Conservation (phyloP, 1,139 yeast species). For the Yamadazyma siamensis region DNA sequence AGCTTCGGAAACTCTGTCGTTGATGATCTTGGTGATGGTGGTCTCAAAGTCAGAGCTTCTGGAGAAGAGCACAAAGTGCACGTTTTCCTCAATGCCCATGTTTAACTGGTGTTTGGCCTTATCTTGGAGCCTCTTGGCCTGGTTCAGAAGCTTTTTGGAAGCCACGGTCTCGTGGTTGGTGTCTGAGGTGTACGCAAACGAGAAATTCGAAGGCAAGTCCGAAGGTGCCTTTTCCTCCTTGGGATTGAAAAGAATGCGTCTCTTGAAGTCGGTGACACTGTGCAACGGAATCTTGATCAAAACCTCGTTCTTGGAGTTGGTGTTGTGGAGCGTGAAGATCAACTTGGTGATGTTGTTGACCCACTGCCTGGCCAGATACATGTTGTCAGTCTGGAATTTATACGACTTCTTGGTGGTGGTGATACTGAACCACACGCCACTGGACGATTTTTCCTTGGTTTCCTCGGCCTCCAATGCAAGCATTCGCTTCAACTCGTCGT, state of each 20-base stretch:
- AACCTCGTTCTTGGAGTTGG: conserved; percentile 70
- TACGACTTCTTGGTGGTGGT: conserved; percentile 58
- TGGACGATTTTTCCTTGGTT: conserved; percentile 21
- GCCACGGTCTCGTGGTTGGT: not conserved
- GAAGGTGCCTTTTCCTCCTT: conserved; percentile 12
- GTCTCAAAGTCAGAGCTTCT: conserved; percentile 26
- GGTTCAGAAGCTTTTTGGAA: conserved; percentile 9
- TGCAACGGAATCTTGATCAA: conserved; percentile 72
- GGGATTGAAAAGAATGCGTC: conserved; percentile 17
- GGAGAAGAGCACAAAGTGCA: conserved; percentile 64
- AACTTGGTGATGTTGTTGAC: conserved; percentile 69
- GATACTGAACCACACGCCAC: conserved; percentile 52
- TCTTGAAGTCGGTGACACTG: conserved; percentile 53
- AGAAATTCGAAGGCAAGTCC: conserved; percentile 10
- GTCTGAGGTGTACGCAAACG: conserved; percentile 3
- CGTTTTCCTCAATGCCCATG: conserved; percentile 49
- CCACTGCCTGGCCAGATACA: conserved; percentile 77
- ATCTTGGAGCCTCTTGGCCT: conserved; percentile 12
- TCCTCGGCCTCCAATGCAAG: conserved; percentile 28
- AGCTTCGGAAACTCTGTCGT: conserved; percentile 4
- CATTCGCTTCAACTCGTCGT: conserved; percentile 23
- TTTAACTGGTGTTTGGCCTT: conserved; percentile 26
- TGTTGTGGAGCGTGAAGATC: conserved; percentile 59
- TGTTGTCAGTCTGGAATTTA: conserved; percentile 69
- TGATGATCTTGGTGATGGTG: conserved; percentile 19